Conservation (phyloP, 176 grass and related monocot species). For the Oryza meyeriana region DNA sequence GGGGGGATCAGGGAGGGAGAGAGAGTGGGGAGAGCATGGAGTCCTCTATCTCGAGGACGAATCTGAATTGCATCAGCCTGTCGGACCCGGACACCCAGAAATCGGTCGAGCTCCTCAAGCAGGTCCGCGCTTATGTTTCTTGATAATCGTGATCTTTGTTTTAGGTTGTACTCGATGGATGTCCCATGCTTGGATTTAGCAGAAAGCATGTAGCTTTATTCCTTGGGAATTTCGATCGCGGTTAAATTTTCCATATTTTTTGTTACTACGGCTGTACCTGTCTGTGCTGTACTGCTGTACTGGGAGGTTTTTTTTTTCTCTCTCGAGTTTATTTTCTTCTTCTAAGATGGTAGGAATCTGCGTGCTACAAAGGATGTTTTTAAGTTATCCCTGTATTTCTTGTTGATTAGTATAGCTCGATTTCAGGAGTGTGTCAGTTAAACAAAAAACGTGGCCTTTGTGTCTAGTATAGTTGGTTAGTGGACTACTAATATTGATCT, state of each 20-base stretch:
- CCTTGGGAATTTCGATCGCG: background rate
- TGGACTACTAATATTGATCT: background rate
- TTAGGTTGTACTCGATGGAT: background rate
- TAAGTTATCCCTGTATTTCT: background rate
- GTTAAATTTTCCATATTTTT: background rate
- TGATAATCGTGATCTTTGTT: background rate
- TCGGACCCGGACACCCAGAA: slow-evolving; percentile 58
- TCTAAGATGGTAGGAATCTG: background rate
- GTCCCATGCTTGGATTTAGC: background rate
- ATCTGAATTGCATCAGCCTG: slow-evolving; percentile 77
- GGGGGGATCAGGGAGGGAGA: background rate
- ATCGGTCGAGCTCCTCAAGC: slow-evolving; percentile 84
- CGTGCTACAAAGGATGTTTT: background rate
- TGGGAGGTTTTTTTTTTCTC: background rate
- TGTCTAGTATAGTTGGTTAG: background rate
- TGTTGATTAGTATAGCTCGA: background rate
- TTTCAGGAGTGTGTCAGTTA: slow-evolving; percentile 4
- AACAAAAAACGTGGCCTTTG: background rate
- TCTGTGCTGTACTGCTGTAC: background rate
- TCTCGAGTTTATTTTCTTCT: no score
- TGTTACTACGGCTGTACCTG: background rate
- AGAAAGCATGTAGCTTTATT: background rate
- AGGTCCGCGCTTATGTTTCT: slow-evolving; percentile 37
- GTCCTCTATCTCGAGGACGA: slow-evolving; percentile 44
- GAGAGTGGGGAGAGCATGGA: slow-evolving; percentile 38